phyloP scores from a whole-genome alignment of 2,329 filamentous ascomycete species.

The Colletotrichum brevisporum region DNA sequence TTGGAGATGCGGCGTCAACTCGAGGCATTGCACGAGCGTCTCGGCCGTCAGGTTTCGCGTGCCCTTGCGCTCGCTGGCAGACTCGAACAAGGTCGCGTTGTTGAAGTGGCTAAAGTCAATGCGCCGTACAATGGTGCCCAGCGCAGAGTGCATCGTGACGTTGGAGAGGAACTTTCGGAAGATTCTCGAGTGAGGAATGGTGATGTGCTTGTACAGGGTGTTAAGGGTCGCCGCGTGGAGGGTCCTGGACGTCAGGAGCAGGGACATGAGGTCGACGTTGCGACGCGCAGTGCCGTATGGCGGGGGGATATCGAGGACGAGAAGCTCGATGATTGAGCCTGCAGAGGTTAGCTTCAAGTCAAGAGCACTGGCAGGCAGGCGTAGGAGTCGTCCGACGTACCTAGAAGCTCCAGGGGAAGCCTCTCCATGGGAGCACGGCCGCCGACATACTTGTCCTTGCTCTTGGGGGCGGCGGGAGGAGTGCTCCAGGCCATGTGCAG shows the following conservation, averaged over 20 bases:
- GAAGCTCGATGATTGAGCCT: slow-evolving; percentile 82
- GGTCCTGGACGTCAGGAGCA: slow-evolving; percentile 81
- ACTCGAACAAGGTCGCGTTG: slow-evolving; percentile 81
- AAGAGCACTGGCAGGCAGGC: slow-evolving; percentile 24
- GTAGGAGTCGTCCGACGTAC: slow-evolving; percentile 62
- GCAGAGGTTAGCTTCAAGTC: slow-evolving; percentile 38
- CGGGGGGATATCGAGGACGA: slow-evolving; percentile 79
- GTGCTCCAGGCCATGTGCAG: slow-evolving; percentile 69
- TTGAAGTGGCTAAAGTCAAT: slow-evolving; percentile 91
- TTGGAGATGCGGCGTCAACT: slow-evolving; percentile 79
- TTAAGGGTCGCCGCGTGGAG: slow-evolving; percentile 80
- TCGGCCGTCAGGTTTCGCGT: slow-evolving; percentile 82
- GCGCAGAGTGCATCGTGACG: slow-evolving; percentile 74
- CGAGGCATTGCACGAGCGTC: slow-evolving; percentile 79
- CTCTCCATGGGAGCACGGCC: slow-evolving; percentile 74
- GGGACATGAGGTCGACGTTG: slow-evolving; percentile 83
- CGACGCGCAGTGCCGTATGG: slow-evolving; percentile 82
- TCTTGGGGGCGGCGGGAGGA: slow-evolving; percentile 49
- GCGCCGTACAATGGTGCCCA: slow-evolving; percentile 83
- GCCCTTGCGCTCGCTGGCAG: slow-evolving; percentile 79
- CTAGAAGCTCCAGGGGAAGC: slow-evolving; percentile 78
- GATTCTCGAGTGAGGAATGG: slow-evolving; percentile 85
- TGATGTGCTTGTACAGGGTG: slow-evolving; percentile 84
- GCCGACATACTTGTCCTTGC: slow-evolving; percentile 54
- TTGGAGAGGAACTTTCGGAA: slow-evolving; percentile 86